Conservation (phyloP, 2,329 filamentous ascomycete species). For the Claviceps quebecensis region DNA sequence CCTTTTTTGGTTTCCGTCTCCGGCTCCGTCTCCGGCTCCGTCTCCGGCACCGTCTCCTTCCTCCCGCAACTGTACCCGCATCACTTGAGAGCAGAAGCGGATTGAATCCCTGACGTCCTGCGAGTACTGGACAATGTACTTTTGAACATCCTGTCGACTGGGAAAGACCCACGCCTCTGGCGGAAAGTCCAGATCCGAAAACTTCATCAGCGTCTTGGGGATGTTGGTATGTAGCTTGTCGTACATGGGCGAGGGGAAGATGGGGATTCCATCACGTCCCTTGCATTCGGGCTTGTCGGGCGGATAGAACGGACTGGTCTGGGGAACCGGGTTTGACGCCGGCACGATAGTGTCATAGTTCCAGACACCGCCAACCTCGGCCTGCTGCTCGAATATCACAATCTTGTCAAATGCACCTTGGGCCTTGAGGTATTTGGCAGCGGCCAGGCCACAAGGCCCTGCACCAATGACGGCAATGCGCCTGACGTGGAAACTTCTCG, state of each 20-base stretch:
- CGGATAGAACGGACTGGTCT: slow-evolving; percentile 49
- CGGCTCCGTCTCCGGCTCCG: slow-evolving; percentile 20
- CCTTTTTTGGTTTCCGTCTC: slow-evolving; percentile 17
- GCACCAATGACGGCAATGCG: slow-evolving; percentile 69
- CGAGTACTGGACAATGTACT: slow-evolving; percentile 63
- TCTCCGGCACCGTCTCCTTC: slow-evolving; percentile 8
- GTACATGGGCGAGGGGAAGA: slow-evolving; percentile 77
- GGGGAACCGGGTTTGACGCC: slow-evolving; percentile 44
- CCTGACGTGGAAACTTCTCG: slow-evolving; percentile 33
- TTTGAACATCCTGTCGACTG: slow-evolving; percentile 51
- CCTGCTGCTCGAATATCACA: slow-evolving; percentile 69
- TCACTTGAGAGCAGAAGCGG: slow-evolving; percentile 55
- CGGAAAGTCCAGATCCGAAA: slow-evolving; percentile 55
- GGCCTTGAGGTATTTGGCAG: slow-evolving; percentile 66
- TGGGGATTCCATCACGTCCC: slow-evolving; percentile 26
- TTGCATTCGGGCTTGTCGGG: slow-evolving; percentile 49
- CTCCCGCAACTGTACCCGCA: slow-evolving; percentile 32
- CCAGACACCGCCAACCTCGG: slow-evolving; percentile 71
- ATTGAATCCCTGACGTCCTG: slow-evolving; percentile 53
- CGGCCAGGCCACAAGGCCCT: slow-evolving; percentile 64
- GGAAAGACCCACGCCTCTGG: slow-evolving; percentile 59
- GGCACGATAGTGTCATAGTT: slow-evolving; percentile 49
- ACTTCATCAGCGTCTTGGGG: slow-evolving; percentile 67
- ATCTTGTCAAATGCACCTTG: slow-evolving; percentile 55
- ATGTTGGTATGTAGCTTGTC: slow-evolving; percentile 77